A percentile compares a stretch with the other conserved stretches of the same genome.
Evolutionary conservation across 805 yeast genomes (phyloP).

Genomic region (Candida odintsovae): DNA sequence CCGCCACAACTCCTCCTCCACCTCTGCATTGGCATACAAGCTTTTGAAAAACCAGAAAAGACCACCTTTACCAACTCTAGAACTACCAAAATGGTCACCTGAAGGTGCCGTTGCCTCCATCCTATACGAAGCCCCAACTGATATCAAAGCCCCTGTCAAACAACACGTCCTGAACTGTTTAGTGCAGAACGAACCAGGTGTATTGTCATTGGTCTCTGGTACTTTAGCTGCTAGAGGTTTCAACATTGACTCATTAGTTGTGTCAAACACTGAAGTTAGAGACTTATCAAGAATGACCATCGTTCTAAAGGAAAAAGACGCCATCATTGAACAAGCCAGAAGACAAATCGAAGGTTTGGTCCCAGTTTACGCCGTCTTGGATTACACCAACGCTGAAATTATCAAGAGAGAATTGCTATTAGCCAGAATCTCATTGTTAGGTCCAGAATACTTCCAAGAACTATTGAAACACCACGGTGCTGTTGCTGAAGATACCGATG

Average conservation of each 20-base stretch:
- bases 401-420: slow-evolving; percentile 86
- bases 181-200: slow-evolving; percentile 99
- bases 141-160: slow-evolving; percentile 52
- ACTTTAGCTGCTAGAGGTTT: slow-evolving; percentile 97
- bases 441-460: slow-evolving; percentile 98
- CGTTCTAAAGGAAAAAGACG: slow-evolving; percentile 90
- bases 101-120: slow-evolving; percentile 94
- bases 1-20: slow-evolving; percentile 50
- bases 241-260: slow-evolving; percentile 95
- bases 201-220: slow-evolving; percentile 85
- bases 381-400: slow-evolving; percentile 85
- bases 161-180: slow-evolving; percentile 93
- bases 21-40: slow-evolving; percentile 93
- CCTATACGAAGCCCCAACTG: slow-evolving; percentile 78
- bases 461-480: slow-evolving; percentile 74
- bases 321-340: slow-evolving; percentile 95
- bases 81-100: slow-evolving; percentile 94
- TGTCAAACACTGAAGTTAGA: slow-evolving; percentile 92
- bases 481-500: slow-evolving; percentile 11
- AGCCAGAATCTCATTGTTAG: slow-evolving; percentile 88
- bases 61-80: slow-evolving; percentile 90
- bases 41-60: slow-evolving; percentile 75
- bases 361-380: slow-evolving; percentile 96
- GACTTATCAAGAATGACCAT: slow-evolving; percentile 97
- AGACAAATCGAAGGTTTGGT: slow-evolving; percentile 97